These are phyloP conservation scores for Astrephomene gubernaculifera DNA, from an alignment of 139 green algal genomes.

Conservation along the genomic window DNA sequence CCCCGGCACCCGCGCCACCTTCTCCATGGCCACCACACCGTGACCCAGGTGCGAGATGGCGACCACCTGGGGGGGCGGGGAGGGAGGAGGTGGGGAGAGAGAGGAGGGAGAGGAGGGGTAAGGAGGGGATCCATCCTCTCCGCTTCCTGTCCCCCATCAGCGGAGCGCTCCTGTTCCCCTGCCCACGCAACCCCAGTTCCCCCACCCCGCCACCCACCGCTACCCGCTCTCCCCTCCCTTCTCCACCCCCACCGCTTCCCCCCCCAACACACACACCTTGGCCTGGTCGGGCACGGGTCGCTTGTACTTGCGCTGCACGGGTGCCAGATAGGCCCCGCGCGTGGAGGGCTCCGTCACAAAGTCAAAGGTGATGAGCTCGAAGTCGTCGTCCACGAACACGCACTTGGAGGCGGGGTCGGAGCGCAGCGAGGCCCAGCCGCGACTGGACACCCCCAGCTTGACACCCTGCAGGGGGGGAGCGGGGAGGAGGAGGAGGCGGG, in stretches of 20 bases:
- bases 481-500: not conserved
- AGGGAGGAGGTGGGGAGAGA: not conserved
- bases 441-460: slow-evolving; percentile 71
- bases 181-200: not conserved
- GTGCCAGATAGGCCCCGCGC: slow-evolving; percentile 58
- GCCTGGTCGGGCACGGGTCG: slow-evolving; percentile 49
- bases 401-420: slow-evolving; percentile 50
- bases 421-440: slow-evolving; percentile 74
- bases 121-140: too few relatives aligned
- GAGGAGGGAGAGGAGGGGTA: too few relatives aligned
- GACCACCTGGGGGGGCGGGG: slow-evolving; percentile 1
- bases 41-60: slow-evolving; percentile 55
- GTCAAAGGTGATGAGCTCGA: slow-evolving; percentile 85
- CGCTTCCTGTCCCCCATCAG: too few relatives aligned
- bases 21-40: slow-evolving; percentile 54
- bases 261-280: slow-evolving; percentile 11
- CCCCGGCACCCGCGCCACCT: slow-evolving; percentile 47
- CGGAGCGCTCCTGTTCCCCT: too few relatives aligned
- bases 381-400: slow-evolving; percentile 70
- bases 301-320: slow-evolving; percentile 52
- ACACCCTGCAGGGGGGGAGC: slow-evolving; percentile 54
- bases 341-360: slow-evolving; percentile 78
- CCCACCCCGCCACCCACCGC: not conserved
- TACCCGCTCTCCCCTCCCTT: not conserved
- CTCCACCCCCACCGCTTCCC: not conserved